phyloP scores from a whole-genome alignment of 140 eudicot genomes.

The Erigeron philadelphicus region DNA sequence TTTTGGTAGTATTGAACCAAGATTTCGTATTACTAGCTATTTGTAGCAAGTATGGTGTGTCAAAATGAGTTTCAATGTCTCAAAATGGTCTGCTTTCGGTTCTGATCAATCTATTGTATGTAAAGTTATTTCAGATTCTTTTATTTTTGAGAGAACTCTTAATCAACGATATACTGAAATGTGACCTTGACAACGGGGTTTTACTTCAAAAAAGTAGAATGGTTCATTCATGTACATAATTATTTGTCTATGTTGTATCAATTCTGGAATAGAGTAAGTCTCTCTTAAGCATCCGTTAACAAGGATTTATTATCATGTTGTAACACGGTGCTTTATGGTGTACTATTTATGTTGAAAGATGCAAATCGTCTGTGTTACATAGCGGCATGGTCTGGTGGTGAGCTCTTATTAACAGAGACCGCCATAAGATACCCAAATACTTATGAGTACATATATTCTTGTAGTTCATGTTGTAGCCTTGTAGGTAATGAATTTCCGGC shows the following conservation, averaged over 20 bases:
- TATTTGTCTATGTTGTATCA: no score
- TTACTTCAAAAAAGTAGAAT: background rate
- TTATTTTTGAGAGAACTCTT: background rate
- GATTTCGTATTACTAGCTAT: background rate
- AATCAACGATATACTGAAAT: background rate
- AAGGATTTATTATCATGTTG: no score
- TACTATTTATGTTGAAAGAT: background rate
- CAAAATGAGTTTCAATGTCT: background rate
- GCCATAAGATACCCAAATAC: background rate
- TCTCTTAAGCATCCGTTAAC: no score
- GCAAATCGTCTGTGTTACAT: no score
- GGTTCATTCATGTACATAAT: background rate
- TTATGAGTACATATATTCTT: background rate
- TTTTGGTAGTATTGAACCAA: background rate
- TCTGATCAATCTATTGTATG: background rate
- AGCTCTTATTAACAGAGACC: no score
- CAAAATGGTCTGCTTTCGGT: background rate
- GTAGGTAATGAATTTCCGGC: background rate
- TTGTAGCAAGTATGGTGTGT: background rate
- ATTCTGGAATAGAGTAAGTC: no score
- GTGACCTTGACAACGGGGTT: background rate
- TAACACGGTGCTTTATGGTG: background rate
- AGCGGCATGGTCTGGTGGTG: no score
- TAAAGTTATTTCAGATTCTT: background rate
- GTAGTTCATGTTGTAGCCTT: background rate